phyloP scores from a whole-genome alignment of 768 basidiomycete species.

The Boletus speciosus region DNA sequence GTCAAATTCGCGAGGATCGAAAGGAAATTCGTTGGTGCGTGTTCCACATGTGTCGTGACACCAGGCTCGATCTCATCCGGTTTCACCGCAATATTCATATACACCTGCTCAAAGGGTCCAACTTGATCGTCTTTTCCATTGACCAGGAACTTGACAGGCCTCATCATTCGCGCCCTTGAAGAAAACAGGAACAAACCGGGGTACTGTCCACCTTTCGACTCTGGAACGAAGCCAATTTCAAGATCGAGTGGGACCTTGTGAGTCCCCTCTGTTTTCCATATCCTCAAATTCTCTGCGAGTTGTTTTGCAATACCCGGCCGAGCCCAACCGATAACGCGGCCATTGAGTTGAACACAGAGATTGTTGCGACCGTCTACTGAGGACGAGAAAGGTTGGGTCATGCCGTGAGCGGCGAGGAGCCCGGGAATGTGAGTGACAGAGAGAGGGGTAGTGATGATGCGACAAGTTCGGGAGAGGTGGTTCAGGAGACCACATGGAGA shows the following conservation, averaged over 20 bases:
- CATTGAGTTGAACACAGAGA: conserved; percentile 92
- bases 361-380: conserved; percentile 79
- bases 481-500: conserved; percentile 97
- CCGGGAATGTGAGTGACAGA: conserved; percentile 74
- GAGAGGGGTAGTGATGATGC: conserved; percentile 78
- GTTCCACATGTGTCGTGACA: conserved; percentile 88
- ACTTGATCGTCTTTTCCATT: conserved; percentile 88
- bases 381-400: conserved; percentile 85
- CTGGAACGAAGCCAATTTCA: conserved; percentile 89
- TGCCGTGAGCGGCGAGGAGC: conserved; percentile 83
- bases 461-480: conserved; percentile 91
- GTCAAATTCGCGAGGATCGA: conserved; percentile 97
- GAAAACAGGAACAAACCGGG: conserved; percentile 94
- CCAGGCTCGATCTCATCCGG: conserved; percentile 77
- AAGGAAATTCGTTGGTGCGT: conserved; percentile 90
- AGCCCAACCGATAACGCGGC: conserved; percentile 92
- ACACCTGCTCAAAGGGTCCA: conserved; percentile 97
- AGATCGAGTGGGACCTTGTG: conserved; percentile 86
- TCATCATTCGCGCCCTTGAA: conserved; percentile 90
- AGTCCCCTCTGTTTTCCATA: conserved; percentile 91
- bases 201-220: conserved; percentile 91
- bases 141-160: conserved; percentile 86
- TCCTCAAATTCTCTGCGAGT: conserved; percentile 80
- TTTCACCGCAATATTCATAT: conserved; percentile 95
- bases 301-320: conserved; percentile 66